Percentiles rank a stretch among this genome's conserved stretches.
Evolutionary conservation across 768 basidiomycete genomes (phyloP).

Genomic region (Termitomyces sp.): DNA sequence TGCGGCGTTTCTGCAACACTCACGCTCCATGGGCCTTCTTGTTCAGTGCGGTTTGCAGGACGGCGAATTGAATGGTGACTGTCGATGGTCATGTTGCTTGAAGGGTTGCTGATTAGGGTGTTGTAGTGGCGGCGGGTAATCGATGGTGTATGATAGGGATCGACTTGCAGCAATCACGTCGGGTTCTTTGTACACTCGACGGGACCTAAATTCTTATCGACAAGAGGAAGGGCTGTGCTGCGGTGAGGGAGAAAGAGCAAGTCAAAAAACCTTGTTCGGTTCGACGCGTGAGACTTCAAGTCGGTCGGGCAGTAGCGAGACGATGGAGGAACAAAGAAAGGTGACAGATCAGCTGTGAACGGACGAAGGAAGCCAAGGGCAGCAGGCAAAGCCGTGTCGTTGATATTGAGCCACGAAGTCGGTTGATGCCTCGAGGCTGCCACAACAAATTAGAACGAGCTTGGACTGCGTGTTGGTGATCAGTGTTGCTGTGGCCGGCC

Average conservation of each 20-base stretch:
- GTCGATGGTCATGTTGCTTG: constrained; percentile 19
- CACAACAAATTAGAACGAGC: constrained; percentile 13
- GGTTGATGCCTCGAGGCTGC: constrained; percentile 22
- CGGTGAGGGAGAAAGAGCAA: background rate
- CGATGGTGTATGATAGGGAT: constrained; percentile 37
- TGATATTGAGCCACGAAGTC: constrained; percentile 16
- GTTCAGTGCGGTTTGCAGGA: constrained; percentile 60
- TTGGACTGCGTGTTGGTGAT: constrained; percentile 14
- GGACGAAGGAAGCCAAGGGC: constrained; percentile 10
- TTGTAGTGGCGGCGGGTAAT: constrained; percentile 11
- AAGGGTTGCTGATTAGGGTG: constrained; percentile 5
- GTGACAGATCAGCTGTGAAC: constrained; percentile 4
- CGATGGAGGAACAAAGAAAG: constrained; percentile 10
- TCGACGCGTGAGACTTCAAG: background rate
- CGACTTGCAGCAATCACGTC: background rate
- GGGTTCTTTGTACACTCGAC: background rate
- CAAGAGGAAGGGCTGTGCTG: constrained; percentile 20
- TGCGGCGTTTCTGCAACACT: constrained; percentile 84
- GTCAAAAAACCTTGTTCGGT: constrained; percentile 2
- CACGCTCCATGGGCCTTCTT: constrained; percentile 84
- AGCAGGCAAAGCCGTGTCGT: constrained; percentile 13
- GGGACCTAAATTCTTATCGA: constrained; percentile 15
- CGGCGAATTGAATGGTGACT: constrained; percentile 28
- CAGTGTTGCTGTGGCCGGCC: constrained; percentile 7
- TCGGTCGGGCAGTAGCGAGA: background rate